Percentiles rank a stretch among this genome's conserved stretches.
These are phyloP conservation scores for Cordyceps cicadae DNA, from an alignment of 2,329 filamentous ascomycete genomes.

Conservation along the genomic window DNA sequence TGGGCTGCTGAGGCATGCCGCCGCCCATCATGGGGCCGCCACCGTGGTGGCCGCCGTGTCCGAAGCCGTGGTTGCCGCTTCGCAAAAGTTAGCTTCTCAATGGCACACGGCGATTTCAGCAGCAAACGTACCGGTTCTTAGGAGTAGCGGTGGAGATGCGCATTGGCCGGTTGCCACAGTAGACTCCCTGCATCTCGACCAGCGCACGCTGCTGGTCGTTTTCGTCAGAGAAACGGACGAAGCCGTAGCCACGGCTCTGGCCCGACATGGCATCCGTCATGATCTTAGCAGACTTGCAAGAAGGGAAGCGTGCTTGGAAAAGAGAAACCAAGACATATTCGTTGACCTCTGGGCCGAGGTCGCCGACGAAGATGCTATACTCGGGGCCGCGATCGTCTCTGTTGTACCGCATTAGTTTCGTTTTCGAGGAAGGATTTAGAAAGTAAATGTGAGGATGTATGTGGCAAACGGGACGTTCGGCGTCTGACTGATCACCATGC, in stretches of 20 bases:
- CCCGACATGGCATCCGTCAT: slow-evolving; percentile 98
- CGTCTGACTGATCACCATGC: background rate
- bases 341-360: slow-evolving; percentile 95
- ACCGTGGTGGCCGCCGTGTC: slow-evolving; percentile 34
- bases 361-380: slow-evolving; percentile 95
- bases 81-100: slow-evolving; percentile 12
- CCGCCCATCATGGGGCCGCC: slow-evolving; percentile 36
- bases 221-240: slow-evolving; percentile 94
- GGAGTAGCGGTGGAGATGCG: slow-evolving; percentile 95
- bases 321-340: slow-evolving; percentile 96
- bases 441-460: background rate
- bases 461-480: background rate
- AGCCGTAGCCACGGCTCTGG: slow-evolving; percentile 95
- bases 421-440: background rate
- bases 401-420: slow-evolving; percentile 5
- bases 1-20: slow-evolving; percentile 39
- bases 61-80: slow-evolving; percentile 33
- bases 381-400: slow-evolving; percentile 95
- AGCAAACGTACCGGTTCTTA: slow-evolving; percentile 62
- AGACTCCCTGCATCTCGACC: slow-evolving; percentile 97
- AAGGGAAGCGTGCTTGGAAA: slow-evolving; percentile 92
- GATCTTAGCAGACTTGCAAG: slow-evolving; percentile 99
- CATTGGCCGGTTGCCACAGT: slow-evolving; percentile 98
- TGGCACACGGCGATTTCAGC: background rate
- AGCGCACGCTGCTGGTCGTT: slow-evolving; percentile 92